Evolutionary conservation across 2,329 filamentous ascomycete species (phyloP).

Genomic region (Plectosphaerella sp.): DNA sequence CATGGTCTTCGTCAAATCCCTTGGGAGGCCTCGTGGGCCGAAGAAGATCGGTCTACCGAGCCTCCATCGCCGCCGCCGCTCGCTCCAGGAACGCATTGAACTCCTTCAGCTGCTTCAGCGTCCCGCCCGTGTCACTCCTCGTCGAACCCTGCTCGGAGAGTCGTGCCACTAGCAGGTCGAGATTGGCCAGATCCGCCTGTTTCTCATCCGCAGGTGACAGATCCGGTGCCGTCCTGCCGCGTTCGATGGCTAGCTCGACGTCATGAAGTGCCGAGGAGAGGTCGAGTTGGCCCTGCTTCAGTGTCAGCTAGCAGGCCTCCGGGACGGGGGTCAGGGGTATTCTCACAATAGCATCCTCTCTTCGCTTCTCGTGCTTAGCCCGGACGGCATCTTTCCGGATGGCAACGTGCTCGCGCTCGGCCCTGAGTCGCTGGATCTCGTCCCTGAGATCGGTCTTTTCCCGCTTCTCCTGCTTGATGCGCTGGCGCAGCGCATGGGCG

Average conservation of each 20-base stretch:
- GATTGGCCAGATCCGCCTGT: constrained; percentile 47
- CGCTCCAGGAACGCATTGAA: constrained; percentile 63
- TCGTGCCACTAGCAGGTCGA: constrained; percentile 52
- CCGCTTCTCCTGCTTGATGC: constrained; percentile 52
- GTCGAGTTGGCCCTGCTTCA: constrained; percentile 38
- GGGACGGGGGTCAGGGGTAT: not conserved
- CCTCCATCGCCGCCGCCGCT: constrained; percentile 51
- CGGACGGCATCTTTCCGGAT: constrained; percentile 60
- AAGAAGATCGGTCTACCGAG: not conserved
- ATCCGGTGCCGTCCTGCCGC: constrained; percentile 43
- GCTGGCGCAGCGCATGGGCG: constrained; percentile 51
- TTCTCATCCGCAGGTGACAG: constrained; percentile 41
- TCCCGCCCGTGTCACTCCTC: constrained; percentile 42
- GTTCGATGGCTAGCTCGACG: constrained; percentile 53
- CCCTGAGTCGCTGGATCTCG: constrained; percentile 54
- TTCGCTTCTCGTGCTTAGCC: constrained; percentile 52
- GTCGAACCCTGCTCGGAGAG: constrained; percentile 50
- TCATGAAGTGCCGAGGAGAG: constrained; percentile 58
- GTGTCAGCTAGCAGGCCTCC: constrained; percentile 1
- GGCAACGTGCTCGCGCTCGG: constrained; percentile 58
- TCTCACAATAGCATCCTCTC: constrained; percentile 45
- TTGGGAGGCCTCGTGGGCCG: too few relatives aligned
- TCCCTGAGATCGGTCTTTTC: constrained; percentile 54
- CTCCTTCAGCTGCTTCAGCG: constrained; percentile 51
- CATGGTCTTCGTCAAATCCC: too few relatives aligned